Evolutionary conservation across 305 asterid genomes (phyloP).

Genomic region (Solanum hybrid): DNA sequence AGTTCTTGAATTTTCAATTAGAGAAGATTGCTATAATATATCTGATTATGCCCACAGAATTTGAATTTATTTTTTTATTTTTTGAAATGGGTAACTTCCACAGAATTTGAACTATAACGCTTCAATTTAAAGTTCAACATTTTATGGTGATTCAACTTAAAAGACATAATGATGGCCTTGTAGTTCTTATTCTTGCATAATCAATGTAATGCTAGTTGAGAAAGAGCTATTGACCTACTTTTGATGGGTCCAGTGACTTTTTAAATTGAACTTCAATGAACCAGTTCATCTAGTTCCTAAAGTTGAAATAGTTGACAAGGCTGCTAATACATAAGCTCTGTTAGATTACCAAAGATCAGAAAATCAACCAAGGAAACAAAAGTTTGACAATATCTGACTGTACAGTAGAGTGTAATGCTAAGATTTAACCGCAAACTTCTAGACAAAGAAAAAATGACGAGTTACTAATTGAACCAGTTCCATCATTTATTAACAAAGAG

Average conservation of each 20-base stretch:
- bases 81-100: too few relatives aligned
- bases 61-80: background rate
- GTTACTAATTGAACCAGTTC: background rate
- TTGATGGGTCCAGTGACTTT: background rate
- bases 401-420: background rate
- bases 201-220: background rate
- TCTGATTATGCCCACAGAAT: background rate
- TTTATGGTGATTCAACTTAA: background rate
- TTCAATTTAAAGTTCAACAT: background rate
- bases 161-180: background rate
- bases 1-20: background rate
- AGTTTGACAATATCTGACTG: background rate
- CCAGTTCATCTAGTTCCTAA: background rate
- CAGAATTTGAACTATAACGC: background rate
- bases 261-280: background rate
- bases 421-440: background rate
- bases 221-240: background rate
- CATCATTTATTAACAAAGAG: background rate
- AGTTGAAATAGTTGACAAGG: background rate
- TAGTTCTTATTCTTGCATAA: background rate
- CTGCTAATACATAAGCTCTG: background rate
- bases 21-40: background rate
- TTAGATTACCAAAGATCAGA: background rate
- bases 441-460: background rate
- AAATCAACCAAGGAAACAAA: background rate